These are phyloP conservation scores for Calonectria fujianensis DNA, from an alignment of 2,329 filamentous ascomycete species.

Conservation along the genomic window DNA sequence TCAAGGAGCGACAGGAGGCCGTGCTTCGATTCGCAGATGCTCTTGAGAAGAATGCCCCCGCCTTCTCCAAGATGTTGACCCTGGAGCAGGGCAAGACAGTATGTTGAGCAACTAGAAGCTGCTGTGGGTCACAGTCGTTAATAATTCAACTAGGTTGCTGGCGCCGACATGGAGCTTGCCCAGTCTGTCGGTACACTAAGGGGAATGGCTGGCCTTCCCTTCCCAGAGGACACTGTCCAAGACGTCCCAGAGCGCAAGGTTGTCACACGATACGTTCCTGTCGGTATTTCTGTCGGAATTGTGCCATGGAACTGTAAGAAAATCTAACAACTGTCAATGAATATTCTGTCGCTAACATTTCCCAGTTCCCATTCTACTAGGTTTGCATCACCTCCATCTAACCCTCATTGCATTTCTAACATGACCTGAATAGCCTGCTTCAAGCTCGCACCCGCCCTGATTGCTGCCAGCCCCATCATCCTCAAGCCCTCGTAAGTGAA, in stretches of 20 bases:
- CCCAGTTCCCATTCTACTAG: constrained; percentile 23
- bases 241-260: constrained; percentile 27
- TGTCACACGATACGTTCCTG: constrained; percentile 30
- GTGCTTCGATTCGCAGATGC: constrained; percentile 42
- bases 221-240: constrained; percentile 32
- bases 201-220: constrained; percentile 24
- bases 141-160: background rate
- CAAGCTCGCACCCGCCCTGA: constrained; percentile 73
- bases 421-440: constrained; percentile 72
- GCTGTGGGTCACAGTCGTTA: background rate
- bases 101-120: background rate
- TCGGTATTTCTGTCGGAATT: constrained; percentile 36
- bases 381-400: background rate
- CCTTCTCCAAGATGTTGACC: constrained; percentile 35
- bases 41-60: constrained; percentile 39
- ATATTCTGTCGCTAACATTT: background rate
- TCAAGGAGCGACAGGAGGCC: constrained; percentile 56
- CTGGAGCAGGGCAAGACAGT: constrained; percentile 39
- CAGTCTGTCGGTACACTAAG: constrained; percentile 16
- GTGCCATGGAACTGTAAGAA: constrained; percentile 38
- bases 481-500: constrained; percentile 68
- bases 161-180: constrained; percentile 9
- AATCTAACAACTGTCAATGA: background rate
- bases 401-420: background rate
- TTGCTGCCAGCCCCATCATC: constrained; percentile 73